These are phyloP conservation scores for Backusella tarrabulga DNA, from an alignment of 192 early-diverging fungal species.

Conservation along the genomic window DNA sequence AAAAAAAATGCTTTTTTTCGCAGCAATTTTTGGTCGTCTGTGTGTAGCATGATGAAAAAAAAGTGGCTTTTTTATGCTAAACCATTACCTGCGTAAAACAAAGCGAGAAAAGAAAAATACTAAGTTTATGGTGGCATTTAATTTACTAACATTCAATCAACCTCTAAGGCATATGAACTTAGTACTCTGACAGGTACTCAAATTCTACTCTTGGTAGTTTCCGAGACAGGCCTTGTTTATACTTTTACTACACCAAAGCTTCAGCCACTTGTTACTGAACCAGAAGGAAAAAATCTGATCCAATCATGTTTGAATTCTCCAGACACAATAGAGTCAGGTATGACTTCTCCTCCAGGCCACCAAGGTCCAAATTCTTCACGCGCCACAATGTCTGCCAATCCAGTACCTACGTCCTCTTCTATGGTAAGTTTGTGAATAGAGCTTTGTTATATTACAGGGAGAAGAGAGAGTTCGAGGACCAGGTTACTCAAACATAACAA, in stretches of 20 bases:
- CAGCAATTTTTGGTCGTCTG: neutral
- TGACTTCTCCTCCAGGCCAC: neutral
- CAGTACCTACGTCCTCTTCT: neutral
- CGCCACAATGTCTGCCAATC: neutral
- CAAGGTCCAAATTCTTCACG: neutral
- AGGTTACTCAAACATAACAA: neutral
- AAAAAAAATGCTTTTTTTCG: neutral
- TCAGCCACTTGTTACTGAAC: slow-evolving; percentile 86
- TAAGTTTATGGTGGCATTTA: neutral
- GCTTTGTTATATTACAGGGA: neutral
- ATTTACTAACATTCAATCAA: neutral
- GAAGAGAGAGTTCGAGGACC: neutral
- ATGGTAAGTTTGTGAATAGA: neutral
- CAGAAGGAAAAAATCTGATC: slow-evolving; percentile 87
- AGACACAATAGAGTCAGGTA: slow-evolving; percentile 39
- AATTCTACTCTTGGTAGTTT: slow-evolving; percentile 86
- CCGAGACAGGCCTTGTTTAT: slow-evolving; percentile 91
- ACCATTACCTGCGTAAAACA: neutral
- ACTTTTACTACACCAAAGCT: slow-evolving; percentile 92
- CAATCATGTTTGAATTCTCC: slow-evolving; percentile 86
- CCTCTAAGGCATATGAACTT: slow-evolving; percentile 81
- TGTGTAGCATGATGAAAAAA: neutral
- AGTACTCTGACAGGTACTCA: slow-evolving; percentile 91
- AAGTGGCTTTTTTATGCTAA: neutral
- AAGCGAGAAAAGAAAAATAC: neutral